A percentile compares a stretch with the other conserved stretches of the same genome.
Conservation (phyloP, 345 rosid species). For the Euclidium syriacum region DNA sequence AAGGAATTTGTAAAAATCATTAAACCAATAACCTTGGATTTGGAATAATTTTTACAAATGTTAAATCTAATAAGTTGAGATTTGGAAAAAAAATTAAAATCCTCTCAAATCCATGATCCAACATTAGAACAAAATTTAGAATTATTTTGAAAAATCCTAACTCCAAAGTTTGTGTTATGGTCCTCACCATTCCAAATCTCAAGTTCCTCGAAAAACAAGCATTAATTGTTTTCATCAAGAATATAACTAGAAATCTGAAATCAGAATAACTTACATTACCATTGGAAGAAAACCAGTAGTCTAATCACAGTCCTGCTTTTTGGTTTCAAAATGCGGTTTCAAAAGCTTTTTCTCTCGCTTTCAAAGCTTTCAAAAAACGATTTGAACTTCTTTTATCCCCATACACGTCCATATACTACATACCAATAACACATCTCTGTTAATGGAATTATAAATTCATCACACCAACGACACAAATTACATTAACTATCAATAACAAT, state of each 20-base stretch:
- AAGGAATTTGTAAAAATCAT: too few relatives aligned
- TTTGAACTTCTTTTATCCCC: conserved; percentile 42
- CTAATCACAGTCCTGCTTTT: conserved; percentile 76
- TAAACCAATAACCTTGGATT: too few relatives aligned
- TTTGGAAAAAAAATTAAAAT: too few relatives aligned
- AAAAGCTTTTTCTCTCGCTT: conserved; percentile 55
- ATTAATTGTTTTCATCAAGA: background rate
- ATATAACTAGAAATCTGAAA: background rate
- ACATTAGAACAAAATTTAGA: too few relatives aligned
- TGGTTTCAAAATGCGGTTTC: conserved; percentile 67
- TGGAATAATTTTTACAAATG: too few relatives aligned
- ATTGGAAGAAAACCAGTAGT: conserved; percentile 55
- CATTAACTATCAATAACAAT: too few relatives aligned
- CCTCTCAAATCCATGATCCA: too few relatives aligned
- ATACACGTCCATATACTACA: conserved; percentile 47
- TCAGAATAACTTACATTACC: conserved; percentile 19
- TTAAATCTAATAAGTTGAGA: too few relatives aligned
- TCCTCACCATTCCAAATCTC: conserved; percentile 52
- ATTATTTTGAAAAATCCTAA: too few relatives aligned
- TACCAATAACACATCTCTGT: too few relatives aligned
- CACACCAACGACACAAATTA: too few relatives aligned
- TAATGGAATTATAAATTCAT: too few relatives aligned
- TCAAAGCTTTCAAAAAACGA: conserved; percentile 47
- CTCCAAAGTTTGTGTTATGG: conserved; percentile 66
- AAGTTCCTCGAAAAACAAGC: conserved; percentile 37